Conservation (phyloP, 2,329 filamentous ascomycete species). For the Diaporthe vexans region DNA sequence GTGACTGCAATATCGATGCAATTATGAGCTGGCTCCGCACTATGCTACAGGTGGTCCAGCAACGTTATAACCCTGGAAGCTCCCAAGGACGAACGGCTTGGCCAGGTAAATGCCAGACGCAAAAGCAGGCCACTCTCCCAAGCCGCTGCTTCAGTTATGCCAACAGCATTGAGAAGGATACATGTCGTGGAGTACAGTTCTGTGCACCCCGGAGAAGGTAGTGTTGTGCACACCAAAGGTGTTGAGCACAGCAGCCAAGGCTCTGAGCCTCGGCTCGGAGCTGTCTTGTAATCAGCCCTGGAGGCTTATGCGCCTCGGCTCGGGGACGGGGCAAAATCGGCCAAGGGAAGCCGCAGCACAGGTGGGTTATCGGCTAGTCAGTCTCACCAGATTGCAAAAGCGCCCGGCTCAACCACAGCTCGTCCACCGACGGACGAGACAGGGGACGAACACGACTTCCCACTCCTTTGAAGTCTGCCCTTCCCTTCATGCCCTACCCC, state of each 20-base stretch:
- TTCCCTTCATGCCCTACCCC: conserved; percentile 38
- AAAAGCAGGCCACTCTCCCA: background rate
- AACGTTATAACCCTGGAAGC: background rate
- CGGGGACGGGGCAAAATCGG: conserved; percentile 20
- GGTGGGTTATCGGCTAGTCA: conserved; percentile 2
- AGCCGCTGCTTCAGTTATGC: background rate
- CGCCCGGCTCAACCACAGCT: background rate
- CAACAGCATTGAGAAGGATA: background rate
- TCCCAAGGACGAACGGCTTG: background rate
- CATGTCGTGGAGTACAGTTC: too few relatives aligned
- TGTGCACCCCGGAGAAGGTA: too few relatives aligned
- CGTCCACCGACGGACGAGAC: background rate
- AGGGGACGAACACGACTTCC: background rate
- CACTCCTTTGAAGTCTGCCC: background rate
- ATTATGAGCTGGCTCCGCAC: background rate
- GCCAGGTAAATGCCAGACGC: background rate
- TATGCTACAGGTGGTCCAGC: background rate
- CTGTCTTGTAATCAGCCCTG: background rate
- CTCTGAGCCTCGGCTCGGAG: conserved; percentile 7
- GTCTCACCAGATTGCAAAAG: conserved; percentile 15
- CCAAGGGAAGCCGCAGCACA: background rate
- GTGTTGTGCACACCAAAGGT: too few relatives aligned
- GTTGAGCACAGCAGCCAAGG: background rate
- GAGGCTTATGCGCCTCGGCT: conserved; percentile 12
- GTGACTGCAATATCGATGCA: background rate